phyloP scores from a whole-genome alignment of 345 rosid species.

The Murraya paniculata region DNA sequence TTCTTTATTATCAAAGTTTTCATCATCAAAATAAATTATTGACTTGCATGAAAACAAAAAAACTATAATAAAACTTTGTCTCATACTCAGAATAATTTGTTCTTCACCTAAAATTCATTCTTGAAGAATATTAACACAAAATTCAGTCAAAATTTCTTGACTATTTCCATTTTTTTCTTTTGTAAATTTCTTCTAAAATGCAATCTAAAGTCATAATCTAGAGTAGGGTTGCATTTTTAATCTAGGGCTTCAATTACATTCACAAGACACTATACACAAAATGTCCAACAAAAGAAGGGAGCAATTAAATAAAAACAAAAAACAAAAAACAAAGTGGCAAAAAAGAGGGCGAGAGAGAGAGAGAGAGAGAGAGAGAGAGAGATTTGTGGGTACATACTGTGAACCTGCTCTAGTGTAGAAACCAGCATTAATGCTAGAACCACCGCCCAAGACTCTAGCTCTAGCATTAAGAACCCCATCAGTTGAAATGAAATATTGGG shows the following conservation, averaged over 20 bases:
- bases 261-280: background rate
- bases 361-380: background rate
- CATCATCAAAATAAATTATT: background rate
- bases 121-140: background rate
- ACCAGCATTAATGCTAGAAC: slow-evolving; percentile 90
- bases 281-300: too few relatives aligned
- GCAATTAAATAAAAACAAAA: too few relatives aligned
- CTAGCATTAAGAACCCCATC: slow-evolving; percentile 92
- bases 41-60: background rate
- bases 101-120: background rate
- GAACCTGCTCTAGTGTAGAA: slow-evolving; percentile 79
- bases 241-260: background rate
- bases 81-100: background rate
- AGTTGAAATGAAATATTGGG: slow-evolving; percentile 78
- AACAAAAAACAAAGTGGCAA: too few relatives aligned
- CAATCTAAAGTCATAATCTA: too few relatives aligned
- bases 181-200: too few relatives aligned
- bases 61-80: background rate
- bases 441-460: slow-evolving; percentile 92
- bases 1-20: background rate
- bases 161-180: background rate
- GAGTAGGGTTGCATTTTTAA: background rate
- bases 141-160: too few relatives aligned
- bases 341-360: background rate
- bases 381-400: slow-evolving; percentile 38